These are phyloP conservation scores for Pugionium dolabratum DNA, from an alignment of 345 rosid genomes.

Conservation along the genomic window DNA sequence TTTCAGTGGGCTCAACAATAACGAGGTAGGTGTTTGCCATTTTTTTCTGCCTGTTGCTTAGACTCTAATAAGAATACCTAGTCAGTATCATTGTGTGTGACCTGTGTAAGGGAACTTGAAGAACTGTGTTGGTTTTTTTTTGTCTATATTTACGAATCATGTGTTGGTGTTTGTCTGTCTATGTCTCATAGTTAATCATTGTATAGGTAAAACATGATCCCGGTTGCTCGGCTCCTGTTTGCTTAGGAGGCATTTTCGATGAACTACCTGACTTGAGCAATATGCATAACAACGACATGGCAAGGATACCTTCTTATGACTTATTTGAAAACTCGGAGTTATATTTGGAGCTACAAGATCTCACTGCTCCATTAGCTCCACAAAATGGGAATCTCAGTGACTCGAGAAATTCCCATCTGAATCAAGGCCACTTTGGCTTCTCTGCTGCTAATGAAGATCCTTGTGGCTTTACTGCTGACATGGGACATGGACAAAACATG, in stretches of 20 bases:
- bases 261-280: conserved; percentile 27
- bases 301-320: conserved; percentile 30
- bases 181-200: conserved; percentile 25
- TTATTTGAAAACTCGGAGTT: conserved; percentile 34
- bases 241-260: conserved; percentile 24
- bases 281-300: conserved; percentile 26
- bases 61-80: neutral
- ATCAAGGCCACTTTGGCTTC: conserved; percentile 26
- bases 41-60: neutral
- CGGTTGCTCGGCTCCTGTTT: conserved; percentile 5
- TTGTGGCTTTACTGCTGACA: neutral
- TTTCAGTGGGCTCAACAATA: conserved; percentile 9
- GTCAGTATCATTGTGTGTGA: neutral
- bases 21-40: conserved; percentile 32
- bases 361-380: conserved; percentile 31
- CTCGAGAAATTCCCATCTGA: conserved; percentile 1
- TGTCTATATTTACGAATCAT: neutral
- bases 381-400: conserved; percentile 14
- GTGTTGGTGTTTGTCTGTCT: neutral
- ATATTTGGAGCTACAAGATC: conserved; percentile 36
- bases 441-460: conserved; percentile 27
- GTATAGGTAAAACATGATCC: conserved; percentile 26
- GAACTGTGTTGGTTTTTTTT: neutral
- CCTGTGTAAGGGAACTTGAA: neutral
- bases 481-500: too few species aligned